Evolutionary conservation across 2,329 filamentous ascomycete species (phyloP), one percentile per base, ranked within the genome.

Genomic region (Orbilia quercus): DNA sequence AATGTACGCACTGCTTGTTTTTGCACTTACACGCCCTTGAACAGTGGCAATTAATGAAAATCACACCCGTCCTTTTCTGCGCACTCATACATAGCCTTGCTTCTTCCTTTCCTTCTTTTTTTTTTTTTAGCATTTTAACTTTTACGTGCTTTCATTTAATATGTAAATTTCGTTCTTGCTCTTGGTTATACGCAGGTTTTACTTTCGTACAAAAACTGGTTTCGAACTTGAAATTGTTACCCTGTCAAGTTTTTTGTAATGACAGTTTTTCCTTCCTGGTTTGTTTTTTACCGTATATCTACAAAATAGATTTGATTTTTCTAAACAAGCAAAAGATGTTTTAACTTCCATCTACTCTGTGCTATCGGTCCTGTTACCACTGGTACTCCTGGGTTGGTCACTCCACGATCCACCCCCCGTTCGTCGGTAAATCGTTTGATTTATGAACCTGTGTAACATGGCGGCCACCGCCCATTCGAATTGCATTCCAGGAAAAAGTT

Each of bases 41-140:
- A 18, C 65, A 36, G 31, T 40, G 28, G 58, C 31, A 55, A 59
- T 34, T 71, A 48, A 71, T 63, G 65, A 70, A 57, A 45, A 44
- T 31, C 28, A 11, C 22, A 20, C 34, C 18, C 20, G 12, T 57
- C 5, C 34, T 40, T 38, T 38, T 38, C 9, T 14, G 11, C 34
- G 2, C 12, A 18, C 12, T 47, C 42, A 22, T 25, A 38, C 16
- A 18, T 60, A 53, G 54, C 54, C 50, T 34, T 60, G 47, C 38
- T 60, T 18, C 14, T 7, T 38, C 36, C 28, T 12, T 28, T 11
- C 3, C n/a, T n/a, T 48, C 18, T 48, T 59, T 25, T 14, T 7
- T 47, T 9, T 28, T 34, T 36, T 36, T 48, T n/a, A n/a, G n/a
- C n/a, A n/a, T n/a, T n/a, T n/a, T n/a, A n/a, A n/a, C n/a, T n/a